Conservation (phyloP, 345 rosid species). For the Mallotus nudiflorus region DNA sequence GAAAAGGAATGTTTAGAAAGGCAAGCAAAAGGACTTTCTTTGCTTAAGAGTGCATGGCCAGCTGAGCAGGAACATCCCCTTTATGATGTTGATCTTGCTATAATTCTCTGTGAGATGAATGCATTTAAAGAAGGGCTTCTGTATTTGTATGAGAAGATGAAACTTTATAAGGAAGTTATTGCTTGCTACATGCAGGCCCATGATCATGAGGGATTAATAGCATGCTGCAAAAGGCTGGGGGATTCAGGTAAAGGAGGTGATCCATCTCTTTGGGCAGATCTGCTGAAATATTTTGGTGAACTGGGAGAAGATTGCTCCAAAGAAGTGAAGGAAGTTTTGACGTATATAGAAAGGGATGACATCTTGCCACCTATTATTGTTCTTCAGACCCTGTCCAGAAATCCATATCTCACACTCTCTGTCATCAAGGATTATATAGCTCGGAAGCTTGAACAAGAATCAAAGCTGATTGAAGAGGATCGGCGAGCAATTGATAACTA, state of each 20-base stretch:
- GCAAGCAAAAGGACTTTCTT: conserved; percentile 62
- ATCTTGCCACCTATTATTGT: conserved; percentile 96
- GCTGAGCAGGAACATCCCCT: conserved; percentile 86
- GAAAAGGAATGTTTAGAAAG: conserved; percentile 57
- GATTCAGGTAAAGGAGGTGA: conserved; percentile 94
- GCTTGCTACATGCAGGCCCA: conserved; percentile 98
- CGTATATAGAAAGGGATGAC: conserved; percentile 89
- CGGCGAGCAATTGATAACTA: conserved; percentile 86
- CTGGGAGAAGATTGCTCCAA: conserved; percentile 97
- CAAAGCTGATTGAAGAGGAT: conserved; percentile 91
- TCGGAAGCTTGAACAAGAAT: conserved; percentile 93
- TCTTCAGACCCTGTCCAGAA: conserved; percentile 85
- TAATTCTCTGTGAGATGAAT: conserved; percentile 96
- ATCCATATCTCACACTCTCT: conserved; percentile 93
- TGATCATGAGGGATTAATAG: conserved; percentile 91
- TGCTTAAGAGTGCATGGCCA: conserved; percentile 81
- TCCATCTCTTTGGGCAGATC: conserved; percentile 97
- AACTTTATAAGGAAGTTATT: conserved; percentile 89
- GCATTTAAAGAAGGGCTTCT: conserved; percentile 80
- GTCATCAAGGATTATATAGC: conserved; percentile 96
- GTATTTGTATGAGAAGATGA: conserved; percentile 94
- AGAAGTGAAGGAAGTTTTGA: conserved; percentile 91
- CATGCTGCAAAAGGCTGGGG: conserved; percentile 93
- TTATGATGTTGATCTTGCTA: conserved; percentile 95
- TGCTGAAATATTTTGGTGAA: conserved; percentile 96